These are phyloP conservation scores for Trypanosoma vivax DNA, from an alignment of 208 protist genomes.

Conservation along the genomic window DNA sequence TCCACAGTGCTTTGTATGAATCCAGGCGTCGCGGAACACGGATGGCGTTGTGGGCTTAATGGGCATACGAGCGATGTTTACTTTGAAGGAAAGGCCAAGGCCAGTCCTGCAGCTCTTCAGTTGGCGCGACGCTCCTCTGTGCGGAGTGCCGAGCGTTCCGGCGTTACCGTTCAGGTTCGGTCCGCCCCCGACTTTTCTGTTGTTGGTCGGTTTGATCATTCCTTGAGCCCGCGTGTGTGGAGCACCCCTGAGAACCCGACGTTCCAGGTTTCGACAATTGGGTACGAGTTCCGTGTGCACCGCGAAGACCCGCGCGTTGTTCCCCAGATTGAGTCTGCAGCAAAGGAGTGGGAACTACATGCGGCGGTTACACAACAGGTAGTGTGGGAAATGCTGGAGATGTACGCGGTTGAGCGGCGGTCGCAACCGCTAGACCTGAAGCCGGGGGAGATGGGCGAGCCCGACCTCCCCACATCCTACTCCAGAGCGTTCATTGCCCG, in stretches of 20 bases:
- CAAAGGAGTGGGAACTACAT: conserved; percentile 75
- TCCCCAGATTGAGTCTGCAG: conserved; percentile 69
- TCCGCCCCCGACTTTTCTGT: conserved; percentile 73
- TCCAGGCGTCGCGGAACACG: conserved; percentile 49
- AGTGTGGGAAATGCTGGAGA: conserved; percentile 79
- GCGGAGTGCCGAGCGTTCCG: conserved; percentile 37
- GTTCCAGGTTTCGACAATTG: conserved; percentile 70
- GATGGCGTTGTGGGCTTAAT: conserved; percentile 78
- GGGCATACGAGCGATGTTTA: conserved; percentile 86
- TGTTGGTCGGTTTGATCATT: conserved; percentile 46
- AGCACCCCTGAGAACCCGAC: conserved; percentile 49
- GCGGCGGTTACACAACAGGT: conserved; percentile 71
- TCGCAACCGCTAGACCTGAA: conserved; percentile 59
- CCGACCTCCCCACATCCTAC: conserved; percentile 51
- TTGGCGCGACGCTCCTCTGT: conserved; percentile 50
- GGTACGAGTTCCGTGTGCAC: conserved; percentile 88
- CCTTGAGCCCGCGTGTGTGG: conserved; percentile 76
- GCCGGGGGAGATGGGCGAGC: conserved; percentile 64
- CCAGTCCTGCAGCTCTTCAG: conserved; percentile 55
- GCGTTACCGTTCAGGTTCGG: conserved; percentile 64
- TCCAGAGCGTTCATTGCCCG: conserved; percentile 62
- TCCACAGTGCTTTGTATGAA: conserved; percentile 72
- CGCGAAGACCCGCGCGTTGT: conserved; percentile 67
- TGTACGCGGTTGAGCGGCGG: conserved; percentile 65
- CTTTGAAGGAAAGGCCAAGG: conserved; percentile 80